A percentile compares a stretch with the other conserved stretches of the same genome.
phyloP scores from a whole-genome alignment of 257 asterid genomes.

The Nemophila menziesii region DNA sequence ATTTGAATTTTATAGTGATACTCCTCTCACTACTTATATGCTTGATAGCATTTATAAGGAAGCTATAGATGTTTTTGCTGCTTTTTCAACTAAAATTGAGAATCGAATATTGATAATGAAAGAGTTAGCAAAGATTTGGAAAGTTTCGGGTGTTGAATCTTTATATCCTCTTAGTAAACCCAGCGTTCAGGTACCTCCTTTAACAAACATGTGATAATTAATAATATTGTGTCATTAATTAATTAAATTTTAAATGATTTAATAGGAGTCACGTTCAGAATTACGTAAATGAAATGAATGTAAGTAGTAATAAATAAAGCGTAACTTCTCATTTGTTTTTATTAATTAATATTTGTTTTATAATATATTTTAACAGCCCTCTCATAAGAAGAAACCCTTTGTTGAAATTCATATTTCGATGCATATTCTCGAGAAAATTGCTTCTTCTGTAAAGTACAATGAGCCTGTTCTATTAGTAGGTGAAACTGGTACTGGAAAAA shows the following conservation, averaged over 20 bases:
- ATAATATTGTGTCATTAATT: constrained; percentile 2
- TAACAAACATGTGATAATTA: not conserved
- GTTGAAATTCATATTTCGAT: constrained; percentile 68
- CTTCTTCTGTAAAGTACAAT: constrained; percentile 64
- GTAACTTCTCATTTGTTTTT: too few relatives aligned
- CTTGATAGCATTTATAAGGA: constrained; percentile 54
- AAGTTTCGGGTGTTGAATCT: constrained; percentile 35
- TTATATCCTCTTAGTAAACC: constrained; percentile 71
- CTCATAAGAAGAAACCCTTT: constrained; percentile 47
- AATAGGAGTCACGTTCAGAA: constrained; percentile 40
- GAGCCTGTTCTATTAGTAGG: constrained; percentile 98
- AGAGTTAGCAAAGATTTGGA: constrained; percentile 64
- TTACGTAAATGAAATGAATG: too few relatives aligned
- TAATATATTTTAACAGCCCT: constrained; percentile 29
- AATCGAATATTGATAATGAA: constrained; percentile 59
- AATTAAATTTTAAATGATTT: constrained; percentile 14
- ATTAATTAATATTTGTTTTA: not conserved
- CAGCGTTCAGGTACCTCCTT: constrained; percentile 44
- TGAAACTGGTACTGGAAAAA: constrained; percentile 98
- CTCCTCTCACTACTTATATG: constrained; percentile 31
- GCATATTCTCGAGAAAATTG: constrained; percentile 81
- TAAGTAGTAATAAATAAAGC: too few relatives aligned
- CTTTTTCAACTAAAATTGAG: constrained; percentile 51
- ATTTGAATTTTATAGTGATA: constrained; percentile 23
- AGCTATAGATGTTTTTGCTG: constrained; percentile 87